phyloP scores from a whole-genome alignment of 768 basidiomycete species.

The Trametes elegans region DNA sequence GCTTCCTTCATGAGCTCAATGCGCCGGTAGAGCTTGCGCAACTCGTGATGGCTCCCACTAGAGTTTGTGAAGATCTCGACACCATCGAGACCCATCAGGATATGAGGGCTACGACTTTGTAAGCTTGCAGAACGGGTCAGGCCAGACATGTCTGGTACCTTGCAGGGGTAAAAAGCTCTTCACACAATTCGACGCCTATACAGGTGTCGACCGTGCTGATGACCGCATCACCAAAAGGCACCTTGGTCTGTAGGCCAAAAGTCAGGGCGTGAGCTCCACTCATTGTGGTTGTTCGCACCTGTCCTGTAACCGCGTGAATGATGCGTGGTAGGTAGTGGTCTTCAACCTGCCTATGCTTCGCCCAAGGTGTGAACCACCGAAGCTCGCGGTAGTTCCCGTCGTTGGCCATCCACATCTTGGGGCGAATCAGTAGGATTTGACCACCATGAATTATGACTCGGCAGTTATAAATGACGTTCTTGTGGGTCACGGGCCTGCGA shows the following conservation, averaged over 20 bases:
- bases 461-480: conserved; percentile 98
- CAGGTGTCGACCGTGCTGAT: conserved; percentile 93
- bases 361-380: conserved; percentile 93
- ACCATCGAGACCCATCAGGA: conserved; percentile 96
- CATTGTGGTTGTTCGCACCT: conserved; percentile 46
- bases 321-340: conserved; percentile 91
- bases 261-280: not conserved
- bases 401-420: conserved; percentile 99
- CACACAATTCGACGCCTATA: conserved; percentile 95
- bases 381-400: conserved; percentile 91
- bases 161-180: conserved; percentile 95
- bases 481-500: conserved; percentile 98
- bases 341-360: conserved; percentile 84
- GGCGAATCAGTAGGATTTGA: conserved; percentile 90
- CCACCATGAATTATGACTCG: conserved; percentile 84
- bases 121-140: not conserved
- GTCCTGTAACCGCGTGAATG: conserved; percentile 83
- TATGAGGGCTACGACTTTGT: conserved; percentile 74
- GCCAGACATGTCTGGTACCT: conserved; percentile 50
- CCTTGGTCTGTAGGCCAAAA: conserved; percentile 57
- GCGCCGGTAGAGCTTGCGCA: conserved; percentile 90
- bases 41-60: conserved; percentile 96
- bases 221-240: conserved; percentile 95
- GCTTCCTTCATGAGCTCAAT: conserved; percentile 97
- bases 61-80: conserved; percentile 99